These are phyloP conservation scores for Climacium dendroides DNA, from an alignment of 225 moss, liverwort and hornwort genomes.

Conservation along the genomic window DNA sequence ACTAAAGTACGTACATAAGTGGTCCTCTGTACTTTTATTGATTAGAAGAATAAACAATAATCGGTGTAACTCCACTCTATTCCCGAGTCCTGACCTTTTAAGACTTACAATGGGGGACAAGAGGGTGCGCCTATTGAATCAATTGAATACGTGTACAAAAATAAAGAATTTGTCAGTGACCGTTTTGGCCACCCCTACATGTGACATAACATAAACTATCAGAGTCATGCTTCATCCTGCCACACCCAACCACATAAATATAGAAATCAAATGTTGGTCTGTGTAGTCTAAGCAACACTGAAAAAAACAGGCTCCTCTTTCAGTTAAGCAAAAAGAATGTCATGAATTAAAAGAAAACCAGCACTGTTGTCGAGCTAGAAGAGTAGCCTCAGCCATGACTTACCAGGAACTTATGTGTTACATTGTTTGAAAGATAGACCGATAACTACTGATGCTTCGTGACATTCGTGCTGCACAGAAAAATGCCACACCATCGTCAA, in stretches of 20 bases:
- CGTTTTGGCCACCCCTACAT: not conserved
- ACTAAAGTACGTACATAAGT: not conserved
- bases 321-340: too few relatives aligned
- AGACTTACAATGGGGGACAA: not conserved
- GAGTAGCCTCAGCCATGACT: not conserved
- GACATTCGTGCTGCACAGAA: not conserved
- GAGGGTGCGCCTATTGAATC: not conserved
- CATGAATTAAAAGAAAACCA: not conserved
- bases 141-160: not conserved
- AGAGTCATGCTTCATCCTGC: not conserved
- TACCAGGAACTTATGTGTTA: not conserved
- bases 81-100: not conserved
- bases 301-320: too few relatives aligned
- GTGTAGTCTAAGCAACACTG: not conserved
- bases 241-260: not conserved
- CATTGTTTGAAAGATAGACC: not conserved
- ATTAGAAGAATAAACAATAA: not conserved
- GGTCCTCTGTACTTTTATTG: not conserved
- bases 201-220: not conserved
- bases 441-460: not conserved
- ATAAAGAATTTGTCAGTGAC: not conserved
- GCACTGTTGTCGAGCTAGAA: not conserved
- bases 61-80: not conserved
- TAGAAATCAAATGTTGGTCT: not conserved
- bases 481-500: not conserved